Percentiles rank a stretch among this genome's conserved stretches.
Conservation (phyloP, 202 grass and related monocot species). For the Schoenoplectus triqueter region DNA sequence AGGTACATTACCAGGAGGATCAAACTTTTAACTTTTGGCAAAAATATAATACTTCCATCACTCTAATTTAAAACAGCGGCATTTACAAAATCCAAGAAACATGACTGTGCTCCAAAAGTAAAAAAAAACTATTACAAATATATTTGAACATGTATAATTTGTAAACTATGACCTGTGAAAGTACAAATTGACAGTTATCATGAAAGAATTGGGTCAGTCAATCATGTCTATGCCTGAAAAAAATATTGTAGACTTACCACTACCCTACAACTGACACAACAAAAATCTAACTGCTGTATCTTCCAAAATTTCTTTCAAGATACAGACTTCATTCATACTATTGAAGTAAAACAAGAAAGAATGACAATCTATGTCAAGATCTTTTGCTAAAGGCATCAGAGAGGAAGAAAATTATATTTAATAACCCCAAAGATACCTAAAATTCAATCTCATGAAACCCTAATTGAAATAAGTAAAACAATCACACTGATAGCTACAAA, state of each 20-base stretch:
- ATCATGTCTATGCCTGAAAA: not conserved
- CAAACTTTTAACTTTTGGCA: not conserved
- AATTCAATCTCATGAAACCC: constrained; percentile 6
- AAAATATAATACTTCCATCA: constrained; percentile 13
- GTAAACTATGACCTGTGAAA: not conserved
- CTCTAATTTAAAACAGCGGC: too few species aligned
- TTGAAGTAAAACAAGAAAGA: not conserved
- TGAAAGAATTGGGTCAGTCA: not conserved
- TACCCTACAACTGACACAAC: not conserved
- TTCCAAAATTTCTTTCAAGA: constrained; percentile 12
- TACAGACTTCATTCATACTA: constrained; percentile 18
- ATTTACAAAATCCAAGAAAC: too few species aligned
- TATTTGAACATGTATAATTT: not conserved
- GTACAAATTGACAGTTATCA: not conserved
- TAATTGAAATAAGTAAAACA: not conserved
- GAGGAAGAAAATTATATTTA: not conserved
- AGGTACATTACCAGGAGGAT: not conserved
- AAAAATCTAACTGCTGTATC: not conserved
- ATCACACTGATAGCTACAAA: not conserved
- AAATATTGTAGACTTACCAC: not conserved
- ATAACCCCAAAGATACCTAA: constrained; percentile 20
- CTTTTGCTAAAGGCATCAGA: constrained; percentile 17
- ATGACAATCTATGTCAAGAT: constrained; percentile 1
- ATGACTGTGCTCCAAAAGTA: too few species aligned
- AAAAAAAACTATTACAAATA: not conserved